Evolutionary conservation across 805 yeast genomes (phyloP).

Genomic region (Spathaspora hagerdaliae): DNA sequence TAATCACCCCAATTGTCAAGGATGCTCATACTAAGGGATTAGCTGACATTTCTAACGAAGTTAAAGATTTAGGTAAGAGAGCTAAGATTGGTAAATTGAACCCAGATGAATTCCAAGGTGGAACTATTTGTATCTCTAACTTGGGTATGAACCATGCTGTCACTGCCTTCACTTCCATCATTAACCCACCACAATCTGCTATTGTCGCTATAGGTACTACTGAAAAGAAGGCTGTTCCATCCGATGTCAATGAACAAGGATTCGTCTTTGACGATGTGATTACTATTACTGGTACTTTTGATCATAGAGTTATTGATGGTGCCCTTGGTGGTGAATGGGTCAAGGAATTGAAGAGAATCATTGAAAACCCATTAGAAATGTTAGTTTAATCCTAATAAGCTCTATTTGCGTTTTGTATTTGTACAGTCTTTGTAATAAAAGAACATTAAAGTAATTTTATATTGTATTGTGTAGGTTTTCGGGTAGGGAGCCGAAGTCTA

Average conservation of each 20-base stretch:
- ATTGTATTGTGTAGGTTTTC: too few species aligned
- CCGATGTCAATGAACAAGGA: conserved; percentile 85
- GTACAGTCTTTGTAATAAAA: too few species aligned
- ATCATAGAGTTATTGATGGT: conserved; percentile 97
- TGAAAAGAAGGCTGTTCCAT: conserved; percentile 90
- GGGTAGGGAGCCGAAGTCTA: too few species aligned
- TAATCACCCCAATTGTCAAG: conserved; percentile 93
- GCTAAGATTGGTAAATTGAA: conserved; percentile 89
- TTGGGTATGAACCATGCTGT: conserved; percentile 98
- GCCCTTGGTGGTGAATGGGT: conserved; percentile 97
- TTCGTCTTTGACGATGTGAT: conserved; percentile 89
- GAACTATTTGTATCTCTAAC: conserved; percentile 97
- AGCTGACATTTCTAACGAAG: conserved; percentile 70
- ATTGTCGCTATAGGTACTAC: conserved; percentile 93
- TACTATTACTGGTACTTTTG: conserved; percentile 93
- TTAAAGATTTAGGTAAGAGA: conserved; percentile 92
- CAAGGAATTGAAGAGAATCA: conserved; percentile 82
- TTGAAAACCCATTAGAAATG: conserved; percentile 95
- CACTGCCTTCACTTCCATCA: conserved; percentile 86
- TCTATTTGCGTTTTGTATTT: background rate
- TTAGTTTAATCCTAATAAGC: conserved; percentile 49
- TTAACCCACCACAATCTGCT: conserved; percentile 96
- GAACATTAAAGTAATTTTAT: too few species aligned
- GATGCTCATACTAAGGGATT: conserved; percentile 87
- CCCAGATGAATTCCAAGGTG: conserved; percentile 99